Conservation (phyloP, 805 yeast genomes). For the Kuraishia ogatae region DNA sequence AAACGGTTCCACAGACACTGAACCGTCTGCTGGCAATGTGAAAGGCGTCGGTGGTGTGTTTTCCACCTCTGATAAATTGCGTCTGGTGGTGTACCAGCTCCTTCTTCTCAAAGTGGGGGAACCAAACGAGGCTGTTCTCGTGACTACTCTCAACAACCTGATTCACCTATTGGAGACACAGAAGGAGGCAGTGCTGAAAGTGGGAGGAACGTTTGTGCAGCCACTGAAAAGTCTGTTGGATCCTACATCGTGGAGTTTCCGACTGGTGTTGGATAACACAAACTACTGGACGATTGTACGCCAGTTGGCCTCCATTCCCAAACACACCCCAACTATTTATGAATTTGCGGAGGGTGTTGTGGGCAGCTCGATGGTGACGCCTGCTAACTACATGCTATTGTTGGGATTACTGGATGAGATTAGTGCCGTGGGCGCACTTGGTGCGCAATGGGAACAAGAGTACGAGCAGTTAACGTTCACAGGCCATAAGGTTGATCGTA, state of each 20-base stretch:
- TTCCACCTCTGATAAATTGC: slow-evolving; percentile 13
- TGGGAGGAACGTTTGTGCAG: slow-evolving; percentile 33
- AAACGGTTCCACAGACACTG: too few species aligned
- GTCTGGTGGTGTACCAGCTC: slow-evolving; percentile 45
- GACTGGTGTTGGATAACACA: slow-evolving; percentile 25
- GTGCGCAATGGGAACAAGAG: slow-evolving; percentile 69
- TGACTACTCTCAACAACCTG: slow-evolving; percentile 16
- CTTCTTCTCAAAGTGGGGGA: slow-evolving; percentile 22
- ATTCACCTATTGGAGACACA: slow-evolving; percentile 12
- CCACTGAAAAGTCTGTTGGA: slow-evolving; percentile 43
- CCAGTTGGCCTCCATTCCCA: slow-evolving; percentile 33
- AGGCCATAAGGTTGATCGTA: slow-evolving; percentile 32
- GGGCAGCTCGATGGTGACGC: slow-evolving; percentile 26
- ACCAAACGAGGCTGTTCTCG: neutral
- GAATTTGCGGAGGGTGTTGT: slow-evolving; percentile 36
- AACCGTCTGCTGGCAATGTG: too few species aligned
- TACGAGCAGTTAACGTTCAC: slow-evolving; percentile 33
- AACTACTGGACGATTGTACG: slow-evolving; percentile 42
- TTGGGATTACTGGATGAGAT: slow-evolving; percentile 71
- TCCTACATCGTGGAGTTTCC: slow-evolving; percentile 34
- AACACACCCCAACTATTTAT: slow-evolving; percentile 33
- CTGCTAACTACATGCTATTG: slow-evolving; percentile 51
- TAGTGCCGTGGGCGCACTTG: slow-evolving; percentile 74
- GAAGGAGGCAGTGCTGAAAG: slow-evolving; percentile 34
- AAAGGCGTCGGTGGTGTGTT: neutral